phyloP scores from a whole-genome alignment of 441 rosid genomes.

The Corymbia citriodora region DNA sequence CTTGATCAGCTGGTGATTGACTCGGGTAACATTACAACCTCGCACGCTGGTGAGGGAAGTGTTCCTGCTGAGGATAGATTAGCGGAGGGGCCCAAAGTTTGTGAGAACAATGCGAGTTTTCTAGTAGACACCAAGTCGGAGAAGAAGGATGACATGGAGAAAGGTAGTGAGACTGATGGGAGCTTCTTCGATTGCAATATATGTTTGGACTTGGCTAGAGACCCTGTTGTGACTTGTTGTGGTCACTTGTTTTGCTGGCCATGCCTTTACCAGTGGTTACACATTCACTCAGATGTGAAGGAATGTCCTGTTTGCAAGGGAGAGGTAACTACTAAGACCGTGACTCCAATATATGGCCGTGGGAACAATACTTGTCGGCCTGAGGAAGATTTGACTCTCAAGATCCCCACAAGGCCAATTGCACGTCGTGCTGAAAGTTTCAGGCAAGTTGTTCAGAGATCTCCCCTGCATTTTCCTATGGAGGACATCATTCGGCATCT shows the following conservation, averaged over 20 bases:
- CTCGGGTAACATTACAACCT: background rate
- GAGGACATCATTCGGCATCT: constrained; percentile 31
- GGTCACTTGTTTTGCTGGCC: constrained; percentile 59
- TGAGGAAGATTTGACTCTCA: constrained; percentile 28
- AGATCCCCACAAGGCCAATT: constrained; percentile 48
- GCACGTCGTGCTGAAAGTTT: constrained; percentile 49
- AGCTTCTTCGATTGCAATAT: constrained; percentile 41
- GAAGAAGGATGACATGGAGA: constrained; percentile 16
- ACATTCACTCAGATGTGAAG: constrained; percentile 34
- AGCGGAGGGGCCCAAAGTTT: background rate
- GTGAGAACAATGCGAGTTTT: background rate
- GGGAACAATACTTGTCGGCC: constrained; percentile 14
- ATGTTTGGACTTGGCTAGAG: constrained; percentile 36
- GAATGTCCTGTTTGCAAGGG: constrained; percentile 61
- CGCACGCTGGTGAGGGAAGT: background rate
- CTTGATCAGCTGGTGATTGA: background rate
- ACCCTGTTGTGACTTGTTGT: constrained; percentile 45
- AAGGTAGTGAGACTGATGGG: constrained; percentile 20
- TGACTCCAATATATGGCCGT: constrained; percentile 53
- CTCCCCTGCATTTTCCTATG: constrained; percentile 20
- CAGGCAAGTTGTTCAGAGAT: constrained; percentile 31
- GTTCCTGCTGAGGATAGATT: background rate
- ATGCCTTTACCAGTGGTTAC: constrained; percentile 37
- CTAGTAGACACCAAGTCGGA: background rate
- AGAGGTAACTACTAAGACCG: constrained; percentile 37